Base-by-base conservation (phyloP, 2,329 filamentous ascomycete species). In the Alternaria atra region DNA sequence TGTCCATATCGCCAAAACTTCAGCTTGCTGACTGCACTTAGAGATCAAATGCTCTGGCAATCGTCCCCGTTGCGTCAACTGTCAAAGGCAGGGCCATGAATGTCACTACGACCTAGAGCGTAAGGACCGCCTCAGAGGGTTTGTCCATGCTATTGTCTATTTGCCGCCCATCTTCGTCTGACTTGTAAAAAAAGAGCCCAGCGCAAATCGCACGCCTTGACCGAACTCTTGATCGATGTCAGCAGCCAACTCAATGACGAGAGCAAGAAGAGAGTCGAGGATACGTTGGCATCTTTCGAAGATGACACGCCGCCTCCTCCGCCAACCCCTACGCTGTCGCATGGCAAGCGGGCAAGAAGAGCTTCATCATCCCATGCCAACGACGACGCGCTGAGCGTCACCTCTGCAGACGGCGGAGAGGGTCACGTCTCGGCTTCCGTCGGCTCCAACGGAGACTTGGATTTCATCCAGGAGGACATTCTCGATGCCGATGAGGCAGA, bases 11-110 rank as follows among this genome's bases (percentile, higher is more conserved):
- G 37, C 35, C 7, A 20, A 40, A 42, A 17, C 44, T 32, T 35
- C 42, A 15, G 43, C 30, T n/a, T 17, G 52, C 60, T 65, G 39
- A 63, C 46, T 12, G 29, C 20, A 23, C n/a, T n/a, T n/a, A n/a
- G 77, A 70, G 68, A 63, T 76, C 44, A 77, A 74, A 53, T 80
- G 77, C 55, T 75, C 72, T 55, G 78, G 77, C 5, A 57, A 71
- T 30, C 64, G 65, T 23, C 77, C 77, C 5, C 48, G 58, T 3
- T 80, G 77, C 57, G 61, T 63, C 13, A 71, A 74, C n/a, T 80
- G 77, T 57, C 58, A 65, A 25, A 69, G 68, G 29, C 64, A 66
- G 32, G 59, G 64, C 20, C 30, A 71, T 10, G n/a, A 55, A 1
- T 80, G 78, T 58, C 59, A 67, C 15, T 80, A 80, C 66, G 65